Evolutionary conservation across 2,329 filamentous ascomycete genomes (phyloP), one percentile per base, ranked within the genome.

Genomic region (Fusarium sp.): DNA sequence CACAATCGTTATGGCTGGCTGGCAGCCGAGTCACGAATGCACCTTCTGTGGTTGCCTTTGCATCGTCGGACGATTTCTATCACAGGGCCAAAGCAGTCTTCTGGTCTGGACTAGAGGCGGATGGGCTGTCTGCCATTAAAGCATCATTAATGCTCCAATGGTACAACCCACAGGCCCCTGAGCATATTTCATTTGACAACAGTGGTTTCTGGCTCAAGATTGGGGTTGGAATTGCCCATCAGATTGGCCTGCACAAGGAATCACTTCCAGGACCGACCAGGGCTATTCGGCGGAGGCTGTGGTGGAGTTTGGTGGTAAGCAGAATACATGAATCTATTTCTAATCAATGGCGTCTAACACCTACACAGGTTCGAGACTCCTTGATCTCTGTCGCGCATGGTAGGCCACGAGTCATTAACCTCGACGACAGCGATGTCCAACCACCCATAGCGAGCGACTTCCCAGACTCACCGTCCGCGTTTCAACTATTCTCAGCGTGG

Each of bases 121-220:
- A 47, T 3, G 30, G 41, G 3, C 14, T 54, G 3, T 46, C 41
- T 14, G 43, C 51, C 14, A 47, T 54, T 30, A 54, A 47, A 5
- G 32, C 51, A 3, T 46, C 51, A 7, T 1, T 54, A n/a, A 35
- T 54, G 41, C 41, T 54, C 3, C 51, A 54, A n/a, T 54, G 51
- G 51, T 54, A 47, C 10, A 47, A 46, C 4, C 51, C 51, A 10
- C 43, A 46, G 14, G 51, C 41, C 14, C 51, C 51, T 13, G 51
- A 54, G 24, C 51, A 54, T 17, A 35, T 54, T 3, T 54, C 51
- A 5, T 47, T 47, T 22, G 51, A 47, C 24, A 54, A 54, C 1
- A 54, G 51, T 3, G 51, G 51, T 28, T 54, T 54, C 41, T 54
- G 51, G 51, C 41, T 54, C 4, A 45, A 47, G 14, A 54, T 54